Evolutionary conservation across 1,139 yeast genomes (phyloP), one percentile per base, ranked within the genome.

Genomic region (Lodderomyces jiufengensis): DNA sequence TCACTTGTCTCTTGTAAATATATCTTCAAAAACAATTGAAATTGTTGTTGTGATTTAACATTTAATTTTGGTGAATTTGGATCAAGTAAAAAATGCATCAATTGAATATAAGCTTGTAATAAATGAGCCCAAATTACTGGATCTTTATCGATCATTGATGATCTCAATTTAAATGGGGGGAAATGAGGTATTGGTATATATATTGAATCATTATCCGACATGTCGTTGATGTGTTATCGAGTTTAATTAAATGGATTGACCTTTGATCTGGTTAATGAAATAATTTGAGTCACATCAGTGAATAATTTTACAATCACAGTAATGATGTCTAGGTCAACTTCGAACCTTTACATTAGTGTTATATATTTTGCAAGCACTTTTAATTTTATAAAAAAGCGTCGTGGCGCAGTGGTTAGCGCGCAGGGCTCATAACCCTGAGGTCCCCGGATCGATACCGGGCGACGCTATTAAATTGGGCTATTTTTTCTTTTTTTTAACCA

Each of bases 391-490:
- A 27, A 28, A 24, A 24, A 68, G 85, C 86, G 84, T 80, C 78
- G 88, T 84, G 94, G 92, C 95, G 95, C 95, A 85, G 95, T 32
- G 40, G 95, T 95, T 84, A 85, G 95, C 95, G 95, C 94, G 95
- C 95, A 83, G 95, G 94, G 94, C 94, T 84, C 94, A 86, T 87
- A 87, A 87, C 96, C 95, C 95, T 85, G 95, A 86, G 83, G 95
- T 85, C 95, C 94, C 80, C 74, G 94, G 95, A 87, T 87, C 96
- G 95, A 87, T 85, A 87, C 96, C 90, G 74, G 80, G 94, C 92
- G 84, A 84, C 94, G 95, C 95, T 86, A 85, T 34, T 18, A 7
- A 18, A 18, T 5, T 18, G 7, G 5, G 20, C 41, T 46, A 55
- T 58, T 54, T 59, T 51, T 50, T 49, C 15, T 27, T 16, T 27